phyloP scores from a whole-genome alignment of 2,329 filamentous ascomycete genomes.

The Cryoendolithus antarcticus region DNA sequence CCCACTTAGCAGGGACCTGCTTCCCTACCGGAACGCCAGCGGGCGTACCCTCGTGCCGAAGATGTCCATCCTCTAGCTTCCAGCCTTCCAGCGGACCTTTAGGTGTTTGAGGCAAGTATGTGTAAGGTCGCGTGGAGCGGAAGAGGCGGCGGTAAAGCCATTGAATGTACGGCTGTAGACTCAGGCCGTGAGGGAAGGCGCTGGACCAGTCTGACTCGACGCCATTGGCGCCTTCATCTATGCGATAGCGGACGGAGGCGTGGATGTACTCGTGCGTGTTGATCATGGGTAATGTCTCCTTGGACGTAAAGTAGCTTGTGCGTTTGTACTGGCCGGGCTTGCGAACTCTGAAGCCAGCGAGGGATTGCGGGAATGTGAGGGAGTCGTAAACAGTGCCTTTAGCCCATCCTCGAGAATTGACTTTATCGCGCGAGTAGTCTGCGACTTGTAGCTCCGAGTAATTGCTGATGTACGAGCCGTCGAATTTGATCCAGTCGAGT shows the following conservation, averaged over 20 bases:
- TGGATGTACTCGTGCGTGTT: slow-evolving; percentile 25
- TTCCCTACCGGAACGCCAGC: not conserved
- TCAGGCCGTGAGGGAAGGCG: slow-evolving; percentile 9
- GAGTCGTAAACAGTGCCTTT: slow-evolving; percentile 24
- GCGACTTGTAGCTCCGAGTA: slow-evolving; percentile 17
- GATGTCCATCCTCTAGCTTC: slow-evolving; percentile 20
- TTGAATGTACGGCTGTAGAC: slow-evolving; percentile 12
- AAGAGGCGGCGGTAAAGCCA: slow-evolving; percentile 6
- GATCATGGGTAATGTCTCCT: slow-evolving; percentile 11
- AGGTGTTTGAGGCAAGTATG: slow-evolving; percentile 7
- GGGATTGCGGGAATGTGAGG: slow-evolving; percentile 21
- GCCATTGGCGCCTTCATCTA: slow-evolving; percentile 20
- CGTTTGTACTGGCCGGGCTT: slow-evolving; percentile 21
- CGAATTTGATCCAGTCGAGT: slow-evolving; percentile 25
- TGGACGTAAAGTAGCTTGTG: slow-evolving; percentile 18
- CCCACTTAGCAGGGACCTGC: slow-evolving; percentile 2
- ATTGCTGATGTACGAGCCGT: slow-evolving; percentile 19
- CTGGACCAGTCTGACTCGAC: slow-evolving; percentile 16
- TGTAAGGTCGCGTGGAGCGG: slow-evolving; percentile 14
- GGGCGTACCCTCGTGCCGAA: slow-evolving; percentile 2
- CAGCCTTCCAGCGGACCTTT: slow-evolving; percentile 20
- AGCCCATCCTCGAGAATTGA: slow-evolving; percentile 16
- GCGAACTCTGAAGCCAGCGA: slow-evolving; percentile 17
- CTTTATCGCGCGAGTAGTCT: slow-evolving; percentile 9
- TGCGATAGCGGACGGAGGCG: slow-evolving; percentile 22